phyloP scores from a whole-genome alignment of 2,329 filamentous ascomycete species.

The Chalara sp. region DNA sequence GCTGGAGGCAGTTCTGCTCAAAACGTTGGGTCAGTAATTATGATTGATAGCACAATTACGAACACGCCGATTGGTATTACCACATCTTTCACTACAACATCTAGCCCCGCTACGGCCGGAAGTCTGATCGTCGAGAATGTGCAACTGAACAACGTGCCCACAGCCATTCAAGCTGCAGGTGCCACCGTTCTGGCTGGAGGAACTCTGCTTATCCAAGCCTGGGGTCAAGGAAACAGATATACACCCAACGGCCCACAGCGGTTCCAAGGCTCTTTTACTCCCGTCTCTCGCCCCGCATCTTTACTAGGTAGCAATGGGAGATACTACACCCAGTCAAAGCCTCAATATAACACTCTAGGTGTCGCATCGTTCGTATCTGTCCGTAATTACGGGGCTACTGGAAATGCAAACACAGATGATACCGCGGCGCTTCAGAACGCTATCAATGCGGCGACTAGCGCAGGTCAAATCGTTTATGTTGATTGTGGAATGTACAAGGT shows the following conservation, averaged over 20 bases:
- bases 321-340: conserved; percentile 46
- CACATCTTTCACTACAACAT: conserved; percentile 45
- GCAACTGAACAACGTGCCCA: conserved; percentile 61
- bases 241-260: conserved; percentile 36
- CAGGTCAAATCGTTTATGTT: conserved; percentile 45
- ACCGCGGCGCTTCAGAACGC: conserved; percentile 46
- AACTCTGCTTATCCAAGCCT: conserved; percentile 59
- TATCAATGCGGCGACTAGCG: conserved; percentile 57
- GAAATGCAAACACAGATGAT: conserved; percentile 64
- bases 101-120: conserved; percentile 37
- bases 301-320: conserved; percentile 38
- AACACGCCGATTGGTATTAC: conserved; percentile 43
- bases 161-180: conserved; percentile 57
- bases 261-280: conserved; percentile 34
- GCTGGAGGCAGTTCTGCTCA: conserved; percentile 34
- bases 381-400: conserved; percentile 28
- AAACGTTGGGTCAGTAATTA: conserved; percentile 45
- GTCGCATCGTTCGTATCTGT: conserved; percentile 36
- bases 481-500: conserved; percentile 49
- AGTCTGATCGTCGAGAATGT: conserved; percentile 81
- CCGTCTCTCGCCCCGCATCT: conserved; percentile 34
- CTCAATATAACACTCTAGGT: conserved; percentile 40
- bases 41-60: conserved; percentile 48
- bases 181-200: conserved; percentile 57
- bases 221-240: conserved; percentile 73